Percentiles rank a stretch among this genome's conserved stretches.
Evolutionary conservation across 2,329 filamentous ascomycete species (phyloP).

Genomic region (Plenodomus lindquistii): DNA sequence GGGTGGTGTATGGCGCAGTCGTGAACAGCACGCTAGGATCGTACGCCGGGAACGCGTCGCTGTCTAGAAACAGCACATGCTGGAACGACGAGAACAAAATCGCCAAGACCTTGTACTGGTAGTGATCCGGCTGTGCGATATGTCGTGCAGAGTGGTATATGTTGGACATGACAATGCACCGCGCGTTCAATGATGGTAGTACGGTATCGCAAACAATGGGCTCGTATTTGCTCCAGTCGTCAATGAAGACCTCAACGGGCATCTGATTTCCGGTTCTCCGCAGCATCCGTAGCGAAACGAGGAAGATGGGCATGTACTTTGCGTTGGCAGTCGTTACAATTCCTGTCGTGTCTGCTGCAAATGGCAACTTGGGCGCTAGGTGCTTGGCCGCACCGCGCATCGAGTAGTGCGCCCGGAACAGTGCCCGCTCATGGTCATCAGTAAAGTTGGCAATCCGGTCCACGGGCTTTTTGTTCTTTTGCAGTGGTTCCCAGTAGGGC

Average conservation of each 20-base stretch:
- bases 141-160: conserved; percentile 16
- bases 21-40: conserved; percentile 54
- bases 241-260: conserved; percentile 53
- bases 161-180: conserved; percentile 42
- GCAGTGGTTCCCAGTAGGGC: conserved; percentile 6
- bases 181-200: conserved; percentile 45
- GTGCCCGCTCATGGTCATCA: conserved; percentile 18
- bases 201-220: conserved; percentile 43
- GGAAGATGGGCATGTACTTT: conserved; percentile 54
- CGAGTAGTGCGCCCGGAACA: conserved; percentile 22
- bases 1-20: conserved; percentile 56
- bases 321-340: conserved; percentile 57
- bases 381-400: conserved; percentile 23
- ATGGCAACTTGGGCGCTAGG: conserved; percentile 39
- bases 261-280: conserved; percentile 55
- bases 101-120: conserved; percentile 61
- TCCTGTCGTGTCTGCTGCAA: conserved; percentile 49
- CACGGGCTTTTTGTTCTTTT: conserved; percentile 10
- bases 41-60: conserved; percentile 58
- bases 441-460: conserved; percentile 20
- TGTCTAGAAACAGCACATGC: conserved; percentile 62
- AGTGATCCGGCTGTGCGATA: conserved; percentile 34
- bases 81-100: conserved; percentile 64
- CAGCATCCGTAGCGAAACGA: conserved; percentile 57
- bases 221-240: conserved; percentile 43